Evolutionary conservation across 441 rosid genomes (phyloP).

Genomic region (Metrosideros polymorpha): DNA sequence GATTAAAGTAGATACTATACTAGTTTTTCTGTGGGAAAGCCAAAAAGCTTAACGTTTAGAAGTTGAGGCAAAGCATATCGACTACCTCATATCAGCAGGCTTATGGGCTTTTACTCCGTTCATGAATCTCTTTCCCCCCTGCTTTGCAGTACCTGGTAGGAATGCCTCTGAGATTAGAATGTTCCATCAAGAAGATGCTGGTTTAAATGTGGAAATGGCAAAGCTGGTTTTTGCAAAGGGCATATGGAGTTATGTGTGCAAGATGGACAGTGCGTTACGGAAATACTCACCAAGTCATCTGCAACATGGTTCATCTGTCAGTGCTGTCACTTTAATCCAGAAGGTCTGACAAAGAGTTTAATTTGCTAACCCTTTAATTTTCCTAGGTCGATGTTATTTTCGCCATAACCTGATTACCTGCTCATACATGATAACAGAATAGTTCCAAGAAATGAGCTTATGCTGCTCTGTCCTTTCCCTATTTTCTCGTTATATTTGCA

Average conservation of each 20-base stretch:
- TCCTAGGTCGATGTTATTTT: not conserved
- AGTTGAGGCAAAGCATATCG: not conserved
- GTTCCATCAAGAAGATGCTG: slow-evolving; percentile 94
- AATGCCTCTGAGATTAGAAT: slow-evolving; percentile 82
- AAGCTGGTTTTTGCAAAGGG: slow-evolving; percentile 84
- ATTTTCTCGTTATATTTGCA: not conserved
- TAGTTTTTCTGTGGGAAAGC: not conserved
- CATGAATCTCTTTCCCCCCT: not conserved
- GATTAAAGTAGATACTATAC: not conserved
- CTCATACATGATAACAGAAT: not conserved
- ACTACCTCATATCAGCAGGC: not conserved
- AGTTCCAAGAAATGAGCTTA: not conserved
- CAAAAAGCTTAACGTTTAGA: not conserved
- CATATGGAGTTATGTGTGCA: slow-evolving; percentile 84
- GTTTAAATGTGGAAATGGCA: slow-evolving; percentile 82
- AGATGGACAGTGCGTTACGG: slow-evolving; percentile 78
- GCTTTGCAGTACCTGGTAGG: slow-evolving; percentile 54
- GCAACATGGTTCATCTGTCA: slow-evolving; percentile 22
- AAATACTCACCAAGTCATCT: slow-evolving; percentile 26
- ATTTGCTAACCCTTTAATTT: not conserved
- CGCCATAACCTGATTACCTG: not conserved
- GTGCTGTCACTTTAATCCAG: slow-evolving; percentile 50
- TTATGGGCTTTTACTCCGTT: not conserved
- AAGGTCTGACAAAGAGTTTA: slow-evolving; percentile 35
- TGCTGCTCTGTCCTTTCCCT: not conserved